These are phyloP conservation scores for Ziziphus jujuba DNA, from an alignment of 306 rosid genomes.

Conservation along the genomic window DNA sequence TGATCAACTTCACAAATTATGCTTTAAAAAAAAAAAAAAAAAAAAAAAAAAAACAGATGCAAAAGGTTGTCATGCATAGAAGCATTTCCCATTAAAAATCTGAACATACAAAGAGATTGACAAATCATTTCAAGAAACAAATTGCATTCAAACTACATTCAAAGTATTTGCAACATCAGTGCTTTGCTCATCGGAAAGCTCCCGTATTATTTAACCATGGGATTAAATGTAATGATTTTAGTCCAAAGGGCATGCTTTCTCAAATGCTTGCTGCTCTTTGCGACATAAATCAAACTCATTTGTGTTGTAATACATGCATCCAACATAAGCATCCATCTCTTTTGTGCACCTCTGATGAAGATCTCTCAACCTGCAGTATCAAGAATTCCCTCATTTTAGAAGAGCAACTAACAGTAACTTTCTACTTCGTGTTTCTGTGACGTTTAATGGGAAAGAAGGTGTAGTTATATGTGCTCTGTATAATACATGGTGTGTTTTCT, in stretches of 20 bases:
- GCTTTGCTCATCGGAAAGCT: constrained; percentile 49
- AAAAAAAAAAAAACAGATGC: constrained; percentile 10
- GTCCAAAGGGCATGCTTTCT: constrained; percentile 75
- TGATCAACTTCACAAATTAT: constrained; percentile 9
- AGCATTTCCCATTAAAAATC: constrained; percentile 29
- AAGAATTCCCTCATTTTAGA: constrained; percentile 14
- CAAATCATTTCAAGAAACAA: constrained; percentile 26
- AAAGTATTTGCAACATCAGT: constrained; percentile 22
- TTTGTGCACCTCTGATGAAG: constrained; percentile 85
- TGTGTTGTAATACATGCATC: constrained; percentile 95
- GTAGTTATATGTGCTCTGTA: not conserved
- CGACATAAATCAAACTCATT: constrained; percentile 95
- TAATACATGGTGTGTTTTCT: not conserved
- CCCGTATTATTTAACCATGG: constrained; percentile 43
- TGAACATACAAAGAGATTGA: constrained; percentile 28
- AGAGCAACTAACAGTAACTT: not conserved
- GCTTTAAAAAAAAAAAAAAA: constrained; percentile 16
- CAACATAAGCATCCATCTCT: constrained; percentile 87
- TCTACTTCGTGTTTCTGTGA: not conserved
- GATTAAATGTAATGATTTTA: constrained; percentile 35
- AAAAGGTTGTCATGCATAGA: constrained; percentile 27
- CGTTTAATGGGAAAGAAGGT: too few relatives aligned
- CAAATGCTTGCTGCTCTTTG: constrained; percentile 85
- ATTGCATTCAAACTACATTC: constrained; percentile 23
- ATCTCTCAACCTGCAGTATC: constrained; percentile 77